Conservation (phyloP, 2,329 filamentous ascomycete genomes). For the Aspergillus ruber region DNA sequence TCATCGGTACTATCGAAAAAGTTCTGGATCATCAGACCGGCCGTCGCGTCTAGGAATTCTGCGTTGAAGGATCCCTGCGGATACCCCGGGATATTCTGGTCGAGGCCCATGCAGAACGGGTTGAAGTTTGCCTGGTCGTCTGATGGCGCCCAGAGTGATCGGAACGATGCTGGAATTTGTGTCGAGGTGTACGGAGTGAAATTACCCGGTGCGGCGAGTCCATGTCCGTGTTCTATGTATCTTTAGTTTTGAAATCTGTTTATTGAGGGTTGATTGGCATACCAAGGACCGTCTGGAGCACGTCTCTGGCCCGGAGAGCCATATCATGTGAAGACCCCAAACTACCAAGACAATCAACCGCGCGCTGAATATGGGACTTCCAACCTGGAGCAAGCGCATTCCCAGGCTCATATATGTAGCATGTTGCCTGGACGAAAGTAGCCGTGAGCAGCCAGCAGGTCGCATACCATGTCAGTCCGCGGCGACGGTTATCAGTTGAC, state of each 20-base stretch:
- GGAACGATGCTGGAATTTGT: constrained; percentile 3
- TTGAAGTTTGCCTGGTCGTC: constrained; percentile 7
- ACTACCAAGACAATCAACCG: constrained; percentile 12
- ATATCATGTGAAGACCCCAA: constrained; percentile 15
- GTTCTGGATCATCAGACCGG: constrained; percentile 14
- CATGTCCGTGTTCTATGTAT: constrained; percentile 4
- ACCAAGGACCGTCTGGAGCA: constrained; percentile 14
- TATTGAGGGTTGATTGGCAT: not conserved
- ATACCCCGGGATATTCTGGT: constrained; percentile 7
- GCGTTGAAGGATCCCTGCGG: constrained; percentile 13
- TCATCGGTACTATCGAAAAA: constrained; percentile 10
- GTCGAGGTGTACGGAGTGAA: constrained; percentile 5
- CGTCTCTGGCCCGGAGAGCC: constrained; percentile 12
- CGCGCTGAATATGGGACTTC: constrained; percentile 11
- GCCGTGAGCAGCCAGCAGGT: constrained; percentile 18
- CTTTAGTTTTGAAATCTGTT: not conserved
- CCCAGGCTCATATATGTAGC: constrained; percentile 14
- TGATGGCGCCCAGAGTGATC: constrained; percentile 6
- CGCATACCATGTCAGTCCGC: constrained; percentile 17
- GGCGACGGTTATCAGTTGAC: constrained; percentile 9
- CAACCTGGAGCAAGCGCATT: constrained; percentile 9
- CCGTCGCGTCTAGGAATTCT: constrained; percentile 13
- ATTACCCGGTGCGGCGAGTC: not conserved
- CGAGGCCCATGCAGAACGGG: constrained; percentile 6
- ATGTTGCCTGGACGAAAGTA: constrained; percentile 17